Base-by-base conservation (phyloP, 352 stramenopile species). In the Aphanomyces euteiches region DNA sequence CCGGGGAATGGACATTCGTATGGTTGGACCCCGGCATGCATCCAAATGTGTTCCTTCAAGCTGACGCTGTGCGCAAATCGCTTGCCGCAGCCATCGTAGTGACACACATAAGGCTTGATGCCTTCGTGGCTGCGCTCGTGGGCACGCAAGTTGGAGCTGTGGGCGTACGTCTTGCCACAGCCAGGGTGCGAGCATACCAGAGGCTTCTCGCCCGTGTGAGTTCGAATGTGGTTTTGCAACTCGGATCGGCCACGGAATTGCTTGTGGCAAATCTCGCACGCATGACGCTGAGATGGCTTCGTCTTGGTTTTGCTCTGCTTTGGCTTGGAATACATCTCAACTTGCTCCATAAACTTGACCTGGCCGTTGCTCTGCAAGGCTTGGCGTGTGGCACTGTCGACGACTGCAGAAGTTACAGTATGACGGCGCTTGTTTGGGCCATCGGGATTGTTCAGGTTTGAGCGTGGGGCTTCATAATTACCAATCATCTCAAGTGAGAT, bases 11-110 rank as follows among this genome's bases (percentile, higher is more conserved):
- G 90, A 87, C 90, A 97, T 67, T 94, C 84, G 75, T 95, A 97
- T 34, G 90, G 90, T 75, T 96, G 88, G 73, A 96, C 90, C 37
- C 87, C 88, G 0, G 85, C 89, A 70, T 97, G 90, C 78, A 94
- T 95, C 82, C 90, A 93, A 47, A 96, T 96, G 77, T 97, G 90
- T 70, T 96, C 92, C 67, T 93, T 96, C 15, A 97, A 76, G 57
- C 92, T 97, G 47, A 93, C 90, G 28, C 85, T 95, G 75, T 96
- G 89, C 13, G 89, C 89, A 61, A 97, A 97, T 41, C 78, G 89
- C 79, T 96, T 96, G 67, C 86, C 87, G 47, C 90, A 97, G 28
- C 85, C 89, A 67, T 91, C 83, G 65, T 93, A 95, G 72, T 92
- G 90, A 72, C 90, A 97, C 56, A 88, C 87, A 75, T 95, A 97